Evolutionary conservation across 495 filamentous ascomycete genomes (phyloP), one percentile per base, ranked within the genome.

Genomic region (Penicillium lagena): DNA sequence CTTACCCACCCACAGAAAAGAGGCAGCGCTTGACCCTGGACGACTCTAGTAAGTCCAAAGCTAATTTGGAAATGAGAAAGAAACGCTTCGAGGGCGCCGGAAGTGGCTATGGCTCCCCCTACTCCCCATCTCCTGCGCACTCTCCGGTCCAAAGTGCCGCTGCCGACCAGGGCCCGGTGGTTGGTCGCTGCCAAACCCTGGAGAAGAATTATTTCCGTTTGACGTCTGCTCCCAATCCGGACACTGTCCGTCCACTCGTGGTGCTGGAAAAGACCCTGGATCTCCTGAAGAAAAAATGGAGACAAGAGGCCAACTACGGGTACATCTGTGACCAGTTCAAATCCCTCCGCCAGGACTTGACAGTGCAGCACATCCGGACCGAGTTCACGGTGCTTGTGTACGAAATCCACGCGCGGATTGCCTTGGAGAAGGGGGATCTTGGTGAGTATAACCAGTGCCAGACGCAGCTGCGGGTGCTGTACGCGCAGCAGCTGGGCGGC

Each of bases 371-470:
- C 54, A 91, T 99, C 69, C 87, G 87, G 67, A 95, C 87, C 58
- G 86, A 93, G 38, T 96, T 97, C 63, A 96, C 90, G 6, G 90
- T 96, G 42, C 82, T 75, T 47, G 93, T 96, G 38, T 99, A 99
- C 66, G 93, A 99, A 73, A 89, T 90, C 47, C 94, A 99, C 71
- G 94, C 91, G 41, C 83, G 93, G 35, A 97, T 99, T 70, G 93
- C 93, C 49, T 73, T 99, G 62, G 93, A 99, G 75, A 96, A 94
- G 79, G 90, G 86, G 63, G 93, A 99, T 76, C 78, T 96, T 72
- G 91, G 93, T 99, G 93, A 99, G 93, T 99, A 97, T 89, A 99
- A 99, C 76, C 93, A 99, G 79, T 99, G 93, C 66, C 94, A 97
- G 74, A 96, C 93, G 48, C 93, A 97, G 72, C 79, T 99, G 58